A percentile compares a stretch with the other conserved stretches of the same genome.
Conservation (phyloP, 345 rosid species). For the Capsella bursapastoris region DNA sequence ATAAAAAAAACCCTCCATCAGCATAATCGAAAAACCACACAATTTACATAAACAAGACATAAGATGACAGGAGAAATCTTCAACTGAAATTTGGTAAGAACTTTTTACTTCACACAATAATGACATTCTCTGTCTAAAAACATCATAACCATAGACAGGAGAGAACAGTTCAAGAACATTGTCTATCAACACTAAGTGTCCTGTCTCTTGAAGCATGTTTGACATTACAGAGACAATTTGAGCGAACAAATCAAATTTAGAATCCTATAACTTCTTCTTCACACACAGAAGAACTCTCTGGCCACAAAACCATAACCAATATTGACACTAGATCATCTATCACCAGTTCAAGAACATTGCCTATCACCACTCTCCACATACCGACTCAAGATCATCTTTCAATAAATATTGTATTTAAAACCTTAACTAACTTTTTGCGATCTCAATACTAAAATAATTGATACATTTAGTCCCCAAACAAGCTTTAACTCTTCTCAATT, state of each 20-base stretch:
- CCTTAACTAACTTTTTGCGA: too few relatives aligned
- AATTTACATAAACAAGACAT: slow-evolving; percentile 7
- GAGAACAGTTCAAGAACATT: slow-evolving; percentile 14
- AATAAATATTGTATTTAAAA: too few relatives aligned
- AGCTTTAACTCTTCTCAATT: background rate
- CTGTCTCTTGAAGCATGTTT: background rate
- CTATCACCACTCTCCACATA: background rate
- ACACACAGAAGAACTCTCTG: background rate
- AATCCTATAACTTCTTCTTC: background rate
- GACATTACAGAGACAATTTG: background rate
- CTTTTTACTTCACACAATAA: slow-evolving; percentile 11
- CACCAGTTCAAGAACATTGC: background rate
- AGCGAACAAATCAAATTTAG: background rate
- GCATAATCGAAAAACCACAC: background rate
- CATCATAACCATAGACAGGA: slow-evolving; percentile 2
- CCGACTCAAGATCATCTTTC: too few relatives aligned
- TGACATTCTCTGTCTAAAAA: background rate
- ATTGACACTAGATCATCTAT: too few relatives aligned
- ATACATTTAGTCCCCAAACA: background rate
- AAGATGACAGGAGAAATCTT: slow-evolving; percentile 4
- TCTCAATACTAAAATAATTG: too few relatives aligned
- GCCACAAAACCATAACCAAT: background rate
- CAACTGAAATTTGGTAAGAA: background rate
- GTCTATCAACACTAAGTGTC: background rate
- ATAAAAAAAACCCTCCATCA: background rate